phyloP scores from a whole-genome alignment of 805 yeast genomes.

The Zygosaccharomyces gambellarensis region DNA sequence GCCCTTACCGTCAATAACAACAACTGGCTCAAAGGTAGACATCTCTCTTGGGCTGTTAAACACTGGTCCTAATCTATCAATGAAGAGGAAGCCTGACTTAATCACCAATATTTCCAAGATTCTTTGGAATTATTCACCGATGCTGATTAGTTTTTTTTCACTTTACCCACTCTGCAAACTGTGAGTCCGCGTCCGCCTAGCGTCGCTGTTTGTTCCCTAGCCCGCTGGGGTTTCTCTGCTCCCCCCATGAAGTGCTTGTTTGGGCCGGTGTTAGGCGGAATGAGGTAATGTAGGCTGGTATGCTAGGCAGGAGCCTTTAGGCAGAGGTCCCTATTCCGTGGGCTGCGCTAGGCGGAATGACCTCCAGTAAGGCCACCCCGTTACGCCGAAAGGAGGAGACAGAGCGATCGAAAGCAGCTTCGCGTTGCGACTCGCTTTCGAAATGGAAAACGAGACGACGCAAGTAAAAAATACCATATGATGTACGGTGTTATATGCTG shows the following conservation, averaged over 20 bases:
- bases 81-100: constrained; percentile 1
- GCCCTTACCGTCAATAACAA: constrained; percentile 98
- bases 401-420: too few relatives aligned
- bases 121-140: constrained; percentile 2
- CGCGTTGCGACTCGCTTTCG: too few relatives aligned
- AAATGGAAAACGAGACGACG: too few relatives aligned
- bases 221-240: neutral
- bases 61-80: constrained; percentile 2
- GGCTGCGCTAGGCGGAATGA: too few relatives aligned
- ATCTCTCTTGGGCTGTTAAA: constrained; percentile 34
- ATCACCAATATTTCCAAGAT: neutral
- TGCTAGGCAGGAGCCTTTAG: neutral
- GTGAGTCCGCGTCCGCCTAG: neutral
- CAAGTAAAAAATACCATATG: too few relatives aligned
- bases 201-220: neutral
- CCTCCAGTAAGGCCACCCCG: too few relatives aligned
- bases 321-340: too few relatives aligned
- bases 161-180: neutral
- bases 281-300: neutral
- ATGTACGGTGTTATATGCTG: too few relatives aligned
- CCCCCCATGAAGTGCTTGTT: neutral
- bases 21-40: constrained; percentile 86
- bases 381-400: too few relatives aligned
- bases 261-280: neutral
- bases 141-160: neutral